Percentiles rank a stretch among this genome's conserved stretches.
phyloP scores from a whole-genome alignment of 2,329 filamentous ascomycete species.

The Hortaea werneckii region DNA sequence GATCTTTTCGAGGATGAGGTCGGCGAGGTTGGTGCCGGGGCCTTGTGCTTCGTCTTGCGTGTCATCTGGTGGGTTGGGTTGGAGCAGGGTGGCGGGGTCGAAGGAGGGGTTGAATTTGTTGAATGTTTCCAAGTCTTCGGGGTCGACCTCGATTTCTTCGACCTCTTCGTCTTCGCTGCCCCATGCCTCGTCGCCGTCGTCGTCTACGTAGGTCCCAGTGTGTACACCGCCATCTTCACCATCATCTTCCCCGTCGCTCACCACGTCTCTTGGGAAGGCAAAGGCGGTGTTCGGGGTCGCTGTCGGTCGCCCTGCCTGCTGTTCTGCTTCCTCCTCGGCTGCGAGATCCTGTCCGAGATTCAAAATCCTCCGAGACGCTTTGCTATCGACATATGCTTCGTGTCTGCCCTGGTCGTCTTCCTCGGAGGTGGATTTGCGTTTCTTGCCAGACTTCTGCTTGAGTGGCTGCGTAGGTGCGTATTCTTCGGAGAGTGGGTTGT shows the following conservation, averaged over 20 bases:
- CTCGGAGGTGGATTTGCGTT: slow-evolving; percentile 47
- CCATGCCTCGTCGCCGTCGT: slow-evolving; percentile 55
- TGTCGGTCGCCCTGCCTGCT: slow-evolving; percentile 29
- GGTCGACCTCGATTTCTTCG: slow-evolving; percentile 66
- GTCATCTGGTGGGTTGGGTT: slow-evolving; percentile 48
- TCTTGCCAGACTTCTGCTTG: slow-evolving; percentile 58
- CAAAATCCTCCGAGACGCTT: slow-evolving; percentile 78
- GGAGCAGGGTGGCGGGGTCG: slow-evolving; percentile 59
- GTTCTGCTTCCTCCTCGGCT: slow-evolving; percentile 62
- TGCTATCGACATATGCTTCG: slow-evolving; percentile 72
- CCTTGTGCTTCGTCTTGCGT: slow-evolving; percentile 26
- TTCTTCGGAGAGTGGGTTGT: slow-evolving; percentile 89
- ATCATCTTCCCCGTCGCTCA: slow-evolving; percentile 34
- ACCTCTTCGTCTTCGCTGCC: slow-evolving; percentile 56
- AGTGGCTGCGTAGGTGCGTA: slow-evolving; percentile 59
- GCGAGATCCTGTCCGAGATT: slow-evolving; percentile 80
- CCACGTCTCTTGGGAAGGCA: slow-evolving; percentile 49
- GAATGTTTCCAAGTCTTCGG: slow-evolving; percentile 80
- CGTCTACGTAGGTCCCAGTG: slow-evolving; percentile 41
- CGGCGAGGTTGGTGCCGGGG: slow-evolving; percentile 66
- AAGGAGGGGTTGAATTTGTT: slow-evolving; percentile 75
- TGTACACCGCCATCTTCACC: slow-evolving; percentile 42
- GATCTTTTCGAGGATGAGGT: slow-evolving; percentile 90
- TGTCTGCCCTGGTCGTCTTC: slow-evolving; percentile 41
- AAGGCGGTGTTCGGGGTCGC: slow-evolving; percentile 53